Evolutionary conservation across 768 basidiomycete genomes (phyloP), one percentile per base, ranked within the genome.

Genomic region (Cystofilobasidium bisporidii): DNA sequence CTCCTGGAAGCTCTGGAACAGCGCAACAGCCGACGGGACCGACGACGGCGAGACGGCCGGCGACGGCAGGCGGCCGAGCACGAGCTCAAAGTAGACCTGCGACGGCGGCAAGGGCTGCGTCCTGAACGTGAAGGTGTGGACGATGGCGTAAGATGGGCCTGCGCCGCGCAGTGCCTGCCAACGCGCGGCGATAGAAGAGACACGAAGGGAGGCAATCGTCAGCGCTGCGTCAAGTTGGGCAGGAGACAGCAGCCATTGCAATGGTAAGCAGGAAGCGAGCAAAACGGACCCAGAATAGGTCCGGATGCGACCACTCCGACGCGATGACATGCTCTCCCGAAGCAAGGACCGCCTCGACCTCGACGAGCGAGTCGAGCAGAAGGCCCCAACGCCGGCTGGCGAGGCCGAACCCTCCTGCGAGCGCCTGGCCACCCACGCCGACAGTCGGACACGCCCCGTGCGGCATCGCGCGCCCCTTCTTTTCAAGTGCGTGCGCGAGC

Each of bases 401-500:
- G 36, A 69, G 48, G 17, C 71, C 67, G 32, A 71, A 69, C 45
- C 71, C 68, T 38, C 69, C 68, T 32, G 56, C 47, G 24, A 68
- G 24, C 17, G 40, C 40, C 40, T 41, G 9, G 40, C 40, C 40
- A 41, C 71, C 71, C 28, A 71, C 63, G 22, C 71, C 71, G 20
- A 71, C 71, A n/a, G 71, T 71, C 22, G 71, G 71, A 58, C 71
- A 71, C 30, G 55, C 17, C 11, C 71, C 71, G 24, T 38, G 28
- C 30, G 71, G 69, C 20, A 69, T 47, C 61, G 61, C 58, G 36
- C 71, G 40, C 18, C 71, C 71, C 48, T 57, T 11, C 30, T 36
- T 47, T 22, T 64, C 60, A 55, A 71, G 56, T 10, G n/a, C 36
- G 22, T 58, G 24, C 26, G 43, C 58, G 11, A 71, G 47, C 53